Evolutionary conservation across 192 early-diverging fungal species (phyloP).

Genomic region (Neocallimastix lanati): DNA sequence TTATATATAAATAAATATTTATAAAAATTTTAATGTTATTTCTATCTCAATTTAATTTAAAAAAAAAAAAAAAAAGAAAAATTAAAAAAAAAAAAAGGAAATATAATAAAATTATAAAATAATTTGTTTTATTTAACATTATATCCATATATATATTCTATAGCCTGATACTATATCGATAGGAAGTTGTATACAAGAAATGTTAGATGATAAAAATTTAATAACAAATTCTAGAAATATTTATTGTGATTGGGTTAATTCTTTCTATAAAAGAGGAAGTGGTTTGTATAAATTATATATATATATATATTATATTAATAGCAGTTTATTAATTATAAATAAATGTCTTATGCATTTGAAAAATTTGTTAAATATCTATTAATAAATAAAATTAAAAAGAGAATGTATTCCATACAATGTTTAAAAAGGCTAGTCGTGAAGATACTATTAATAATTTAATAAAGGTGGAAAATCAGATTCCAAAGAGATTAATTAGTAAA

Average conservation of each 20-base stretch:
- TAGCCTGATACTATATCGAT: slow-evolving; percentile 44
- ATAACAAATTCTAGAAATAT: slow-evolving; percentile 15
- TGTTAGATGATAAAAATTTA: slow-evolving; percentile 16
- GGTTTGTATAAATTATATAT: neutral
- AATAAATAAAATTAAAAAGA: neutral
- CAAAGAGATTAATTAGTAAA: slow-evolving; percentile 21
- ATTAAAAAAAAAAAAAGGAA: too few relatives aligned
- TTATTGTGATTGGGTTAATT: slow-evolving; percentile 25
- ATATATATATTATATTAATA: too few relatives aligned
- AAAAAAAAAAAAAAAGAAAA: too few relatives aligned
- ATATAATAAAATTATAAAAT: too few relatives aligned
- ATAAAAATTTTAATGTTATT: too few relatives aligned
- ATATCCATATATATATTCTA: too few relatives aligned
- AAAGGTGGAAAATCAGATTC: slow-evolving; percentile 13
- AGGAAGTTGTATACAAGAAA: slow-evolving; percentile 33
- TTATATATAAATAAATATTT: too few relatives aligned
- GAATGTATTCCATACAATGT: slow-evolving; percentile 11
- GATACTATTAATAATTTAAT: slow-evolving; percentile 28
- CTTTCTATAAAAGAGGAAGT: slow-evolving; percentile 16
- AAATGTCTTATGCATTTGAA: too few relatives aligned
- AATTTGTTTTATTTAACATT: too few relatives aligned
- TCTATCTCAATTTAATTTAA: too few relatives aligned
- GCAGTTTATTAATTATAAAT: too few relatives aligned
- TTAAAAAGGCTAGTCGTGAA: slow-evolving; percentile 22
- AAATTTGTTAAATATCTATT: too few relatives aligned